Percentiles rank a stretch among this genome's conserved stretches.
Conservation (phyloP, 2,329 filamentous ascomycete genomes). For the Colletotrichum tofieldiae region DNA sequence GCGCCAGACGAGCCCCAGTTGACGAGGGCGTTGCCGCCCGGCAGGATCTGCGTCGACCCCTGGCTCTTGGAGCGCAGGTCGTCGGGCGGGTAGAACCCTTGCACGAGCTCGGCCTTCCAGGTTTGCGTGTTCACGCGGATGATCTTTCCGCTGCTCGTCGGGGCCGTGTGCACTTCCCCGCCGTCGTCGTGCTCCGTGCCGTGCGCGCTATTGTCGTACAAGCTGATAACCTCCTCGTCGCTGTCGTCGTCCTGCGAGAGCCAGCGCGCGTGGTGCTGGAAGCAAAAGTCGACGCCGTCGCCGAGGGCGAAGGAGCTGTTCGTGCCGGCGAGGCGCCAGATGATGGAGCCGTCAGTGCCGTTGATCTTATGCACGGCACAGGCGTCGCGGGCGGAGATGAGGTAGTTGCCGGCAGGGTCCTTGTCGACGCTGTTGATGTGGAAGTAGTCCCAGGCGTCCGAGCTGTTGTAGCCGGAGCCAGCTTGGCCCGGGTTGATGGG, state of each 20-base stretch:
- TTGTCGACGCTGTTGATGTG: constrained; percentile 57
- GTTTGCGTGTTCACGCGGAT: constrained; percentile 62
- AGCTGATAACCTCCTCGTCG: constrained; percentile 42
- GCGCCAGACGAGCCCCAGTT: constrained; percentile 70
- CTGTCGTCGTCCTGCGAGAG: constrained; percentile 55
- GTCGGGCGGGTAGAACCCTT: constrained; percentile 65
- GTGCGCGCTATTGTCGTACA: background rate
- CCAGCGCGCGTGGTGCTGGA: constrained; percentile 68
- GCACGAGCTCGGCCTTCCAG: constrained; percentile 62
- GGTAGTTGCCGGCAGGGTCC: constrained; percentile 51
- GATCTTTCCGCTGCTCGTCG: constrained; percentile 63
- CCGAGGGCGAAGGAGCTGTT: constrained; percentile 58
- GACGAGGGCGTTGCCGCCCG: constrained; percentile 68
- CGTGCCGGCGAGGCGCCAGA: constrained; percentile 69
- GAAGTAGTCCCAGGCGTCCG: constrained; percentile 57
- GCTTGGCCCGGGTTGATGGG: constrained; percentile 62
- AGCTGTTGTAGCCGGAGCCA: constrained; percentile 47
- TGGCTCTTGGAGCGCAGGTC: constrained; percentile 56
- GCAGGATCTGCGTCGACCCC: constrained; percentile 67
- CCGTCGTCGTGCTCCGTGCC: constrained; percentile 46
- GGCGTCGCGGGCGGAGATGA: constrained; percentile 49
- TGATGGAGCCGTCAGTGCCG: constrained; percentile 60
- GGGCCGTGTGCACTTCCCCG: constrained; percentile 32
- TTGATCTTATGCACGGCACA: constrained; percentile 64
- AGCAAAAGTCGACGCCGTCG: constrained; percentile 57